These are phyloP conservation scores for Zelopaecilomyces penicillatus DNA, from an alignment of 2,329 filamentous ascomycete genomes.

Conservation along the genomic window DNA sequence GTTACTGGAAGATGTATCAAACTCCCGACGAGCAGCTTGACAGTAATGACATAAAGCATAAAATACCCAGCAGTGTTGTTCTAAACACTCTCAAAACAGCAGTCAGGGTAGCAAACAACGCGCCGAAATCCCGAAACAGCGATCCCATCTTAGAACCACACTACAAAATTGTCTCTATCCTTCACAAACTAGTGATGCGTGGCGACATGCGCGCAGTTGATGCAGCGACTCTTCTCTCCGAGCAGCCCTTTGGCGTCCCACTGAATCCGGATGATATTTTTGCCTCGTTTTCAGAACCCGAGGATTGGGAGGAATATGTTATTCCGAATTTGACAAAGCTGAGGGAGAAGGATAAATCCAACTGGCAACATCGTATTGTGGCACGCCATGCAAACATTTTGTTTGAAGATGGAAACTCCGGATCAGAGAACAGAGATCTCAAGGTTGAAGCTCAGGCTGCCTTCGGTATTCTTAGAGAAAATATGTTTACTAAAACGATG, in stretches of 20 bases:
- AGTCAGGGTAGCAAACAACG: slow-evolving; percentile 39
- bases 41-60: slow-evolving; percentile 29
- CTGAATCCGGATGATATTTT: slow-evolving; percentile 26
- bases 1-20: slow-evolving; percentile 56
- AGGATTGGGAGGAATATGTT: slow-evolving; percentile 52
- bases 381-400: slow-evolving; percentile 58
- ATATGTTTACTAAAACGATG: slow-evolving; percentile 88
- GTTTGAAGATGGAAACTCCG: slow-evolving; percentile 34
- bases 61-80: slow-evolving; percentile 29
- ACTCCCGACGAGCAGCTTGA: slow-evolving; percentile 37
- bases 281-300: slow-evolving; percentile 32
- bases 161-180: slow-evolving; percentile 77
- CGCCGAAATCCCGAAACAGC: slow-evolving; percentile 48
- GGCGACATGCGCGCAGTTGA: slow-evolving; percentile 39
- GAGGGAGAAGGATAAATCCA: slow-evolving; percentile 73
- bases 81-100: slow-evolving; percentile 43
- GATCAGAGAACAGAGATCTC: slow-evolving; percentile 35
- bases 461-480: slow-evolving; percentile 64
- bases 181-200: slow-evolving; percentile 68
- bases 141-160: slow-evolving; percentile 86
- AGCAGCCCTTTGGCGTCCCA: slow-evolving; percentile 43
- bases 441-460: slow-evolving; percentile 65
- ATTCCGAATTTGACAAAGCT: slow-evolving; percentile 43
- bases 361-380: slow-evolving; percentile 92
- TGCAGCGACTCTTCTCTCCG: slow-evolving; percentile 44